A percentile compares a stretch with the other conserved stretches of the same genome.
Conservation (phyloP, 306 rosid species). For the Pyrus betulifolia region DNA sequence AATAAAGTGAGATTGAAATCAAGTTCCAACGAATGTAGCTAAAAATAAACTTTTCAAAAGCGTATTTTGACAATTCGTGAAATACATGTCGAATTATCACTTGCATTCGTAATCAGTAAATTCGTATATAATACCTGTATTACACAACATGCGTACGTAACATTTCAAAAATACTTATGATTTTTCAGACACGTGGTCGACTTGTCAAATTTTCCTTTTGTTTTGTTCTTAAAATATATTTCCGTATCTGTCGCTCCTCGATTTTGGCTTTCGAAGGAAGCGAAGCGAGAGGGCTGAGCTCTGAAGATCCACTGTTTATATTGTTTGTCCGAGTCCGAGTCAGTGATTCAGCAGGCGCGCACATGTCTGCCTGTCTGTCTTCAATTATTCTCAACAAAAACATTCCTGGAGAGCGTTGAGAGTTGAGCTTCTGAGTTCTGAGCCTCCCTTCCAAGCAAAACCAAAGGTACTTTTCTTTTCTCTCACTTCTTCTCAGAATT, state of each 20-base stretch:
- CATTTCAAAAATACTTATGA: too few species aligned
- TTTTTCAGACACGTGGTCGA: too few species aligned
- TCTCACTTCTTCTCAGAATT: not conserved
- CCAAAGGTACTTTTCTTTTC: constrained; percentile 30
- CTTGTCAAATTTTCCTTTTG: not conserved
- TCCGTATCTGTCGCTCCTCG: not conserved
- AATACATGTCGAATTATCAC: too few species aligned
- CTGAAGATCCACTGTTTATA: constrained; percentile 33
- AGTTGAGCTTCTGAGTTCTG: not conserved
- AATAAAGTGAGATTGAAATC: too few species aligned
- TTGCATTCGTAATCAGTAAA: too few species aligned
- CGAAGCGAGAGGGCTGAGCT: constrained; percentile 42
- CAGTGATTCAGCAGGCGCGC: not conserved
- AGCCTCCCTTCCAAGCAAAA: constrained; percentile 14
- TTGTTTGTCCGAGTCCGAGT: not conserved
- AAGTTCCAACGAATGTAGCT: rapidly evolving
- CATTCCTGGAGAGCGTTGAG: not conserved
- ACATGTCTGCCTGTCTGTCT: not conserved
- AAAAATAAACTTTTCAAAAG: too few species aligned
- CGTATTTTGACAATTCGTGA: too few species aligned
- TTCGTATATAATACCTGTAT: too few species aligned
- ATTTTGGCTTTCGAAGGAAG: constrained; percentile 27
- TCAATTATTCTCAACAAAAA: not conserved
- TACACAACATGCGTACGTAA: too few species aligned
- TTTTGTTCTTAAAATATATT: too few species aligned